Percentiles rank a stretch among this genome's conserved stretches.
Conservation (phyloP, 1,284 basidiomycete species). For the Fomitopsis schrenkii region DNA sequence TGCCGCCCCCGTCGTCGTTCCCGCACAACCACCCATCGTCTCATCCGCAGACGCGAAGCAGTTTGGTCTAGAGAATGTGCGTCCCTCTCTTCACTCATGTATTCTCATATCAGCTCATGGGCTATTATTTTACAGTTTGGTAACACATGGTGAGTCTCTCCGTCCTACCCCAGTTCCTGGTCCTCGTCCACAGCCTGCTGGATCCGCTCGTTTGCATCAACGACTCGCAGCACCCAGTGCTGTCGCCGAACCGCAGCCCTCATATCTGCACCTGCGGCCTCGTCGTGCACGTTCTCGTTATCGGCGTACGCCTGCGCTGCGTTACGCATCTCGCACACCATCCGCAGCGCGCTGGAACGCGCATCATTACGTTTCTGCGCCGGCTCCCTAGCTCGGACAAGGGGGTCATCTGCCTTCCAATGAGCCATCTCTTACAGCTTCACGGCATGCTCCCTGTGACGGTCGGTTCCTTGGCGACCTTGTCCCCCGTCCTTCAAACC, state of each 20-base stretch:
- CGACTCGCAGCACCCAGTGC: background rate
- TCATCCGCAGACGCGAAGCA: slow-evolving; percentile 69
- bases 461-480: no score
- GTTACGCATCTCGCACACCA: background rate
- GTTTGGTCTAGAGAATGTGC: slow-evolving; percentile 91
- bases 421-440: no score
- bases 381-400: no score
- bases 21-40: slow-evolving; percentile 22
- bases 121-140: slow-evolving; percentile 53
- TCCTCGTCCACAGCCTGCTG: background rate
- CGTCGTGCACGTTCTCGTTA: no score
- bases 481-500: no score
- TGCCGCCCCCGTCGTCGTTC: slow-evolving; percentile 15
- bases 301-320: background rate
- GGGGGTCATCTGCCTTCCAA: no score
- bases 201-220: background rate
- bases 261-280: background rate
- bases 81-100: slow-evolving; percentile 23
- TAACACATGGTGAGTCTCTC: slow-evolving; percentile 66
- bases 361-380: no score
- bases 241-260: no score
- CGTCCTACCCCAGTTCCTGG: background rate
- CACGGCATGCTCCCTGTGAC: no score
- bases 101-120: background rate
- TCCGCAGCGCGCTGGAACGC: no score